Conservation (phyloP, 2,329 filamentous ascomycete species). For the Dactylellina sp. region DNA sequence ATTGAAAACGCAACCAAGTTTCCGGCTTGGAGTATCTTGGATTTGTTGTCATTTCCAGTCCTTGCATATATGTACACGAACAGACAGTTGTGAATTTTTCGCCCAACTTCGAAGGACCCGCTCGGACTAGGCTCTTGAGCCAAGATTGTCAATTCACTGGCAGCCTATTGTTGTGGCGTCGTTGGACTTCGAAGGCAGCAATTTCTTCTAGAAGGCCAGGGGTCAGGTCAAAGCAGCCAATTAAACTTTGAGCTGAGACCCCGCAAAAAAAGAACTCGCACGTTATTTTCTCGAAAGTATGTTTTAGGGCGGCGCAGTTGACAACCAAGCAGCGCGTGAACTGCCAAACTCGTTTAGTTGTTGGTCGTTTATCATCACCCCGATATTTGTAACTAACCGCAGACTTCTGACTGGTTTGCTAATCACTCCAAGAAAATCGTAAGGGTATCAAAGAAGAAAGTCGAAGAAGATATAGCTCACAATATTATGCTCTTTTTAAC, state of each 20-base stretch:
- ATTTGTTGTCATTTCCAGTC: background rate
- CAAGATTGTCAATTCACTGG: slow-evolving; percentile 13
- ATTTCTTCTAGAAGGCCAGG: slow-evolving; percentile 14
- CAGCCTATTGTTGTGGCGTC: slow-evolving; percentile 42
- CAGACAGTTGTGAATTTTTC: background rate
- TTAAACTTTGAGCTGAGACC: background rate
- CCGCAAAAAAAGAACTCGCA: background rate
- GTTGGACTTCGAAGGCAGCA: slow-evolving; percentile 16
- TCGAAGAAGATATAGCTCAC: slow-evolving; percentile 15
- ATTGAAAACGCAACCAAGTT: background rate
- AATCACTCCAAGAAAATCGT: slow-evolving; percentile 11
- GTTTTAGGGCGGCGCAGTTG: background rate
- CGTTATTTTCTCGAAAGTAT: background rate
- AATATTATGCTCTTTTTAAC: background rate
- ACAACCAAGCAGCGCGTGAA: background rate
- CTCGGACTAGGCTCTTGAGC: background rate
- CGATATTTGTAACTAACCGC: slow-evolving; percentile 4
- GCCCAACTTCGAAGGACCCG: no score
- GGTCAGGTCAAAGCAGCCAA: background rate
- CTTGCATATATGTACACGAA: background rate
- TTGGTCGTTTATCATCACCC: slow-evolving; percentile 3
- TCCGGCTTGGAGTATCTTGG: background rate
- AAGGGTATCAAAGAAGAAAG: background rate
- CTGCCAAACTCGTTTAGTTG: background rate
- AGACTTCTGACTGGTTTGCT: background rate